Evolutionary conservation across 2,329 filamentous ascomycete species (phyloP), one percentile per base, ranked within the genome.

Genomic region (Emmonsiellopsis sp.): DNA sequence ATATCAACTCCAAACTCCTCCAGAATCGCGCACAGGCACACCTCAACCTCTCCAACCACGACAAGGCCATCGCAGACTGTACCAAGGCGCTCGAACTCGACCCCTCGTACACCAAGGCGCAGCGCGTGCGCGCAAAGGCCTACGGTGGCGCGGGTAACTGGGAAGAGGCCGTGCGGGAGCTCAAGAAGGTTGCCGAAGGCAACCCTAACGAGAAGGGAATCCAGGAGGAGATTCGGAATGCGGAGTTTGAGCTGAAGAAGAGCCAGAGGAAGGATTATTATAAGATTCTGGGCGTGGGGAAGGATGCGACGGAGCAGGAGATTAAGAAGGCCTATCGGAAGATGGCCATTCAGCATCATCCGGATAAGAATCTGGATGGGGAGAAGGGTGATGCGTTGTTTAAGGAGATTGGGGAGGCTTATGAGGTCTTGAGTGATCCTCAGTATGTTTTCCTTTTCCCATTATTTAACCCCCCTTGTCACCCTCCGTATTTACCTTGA

Each of bases 321-420:
- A 93, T 98, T 76, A 98, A 97, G 80, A 92, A 91, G 75, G 93
- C 92, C 1, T 98, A 98, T 76, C 84, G 92, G 60, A 95, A 93
- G 72, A 80, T 95, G 66, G 93, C 93, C 53, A 92, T 98, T 61
- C 78, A 91, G 59, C 87, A 95, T 68, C 93, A 98, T 70, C 93
- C 93, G 2, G 93, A 98, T 75, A 98, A 98, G 82, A 98, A 97
- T 73, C 88, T 86, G 1, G 67, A 73, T 56, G 88, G 86, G 57
- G 88, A 96, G 63, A 80, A 84, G 55, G 78, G 83, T 50, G 93
- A 93, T 57, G 86, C 88, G 62, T 85, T 88, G 65, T 98, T 98
- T 81, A 97, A 98, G 81, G 93, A 98, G 68, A 87, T 96, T 68
- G 88, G 90, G 63, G 93, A 98, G 76, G 92, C 92, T 42, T 95